Conservation (phyloP, 176 grass and related monocot species). For the Triticum dicoccoides region DNA sequence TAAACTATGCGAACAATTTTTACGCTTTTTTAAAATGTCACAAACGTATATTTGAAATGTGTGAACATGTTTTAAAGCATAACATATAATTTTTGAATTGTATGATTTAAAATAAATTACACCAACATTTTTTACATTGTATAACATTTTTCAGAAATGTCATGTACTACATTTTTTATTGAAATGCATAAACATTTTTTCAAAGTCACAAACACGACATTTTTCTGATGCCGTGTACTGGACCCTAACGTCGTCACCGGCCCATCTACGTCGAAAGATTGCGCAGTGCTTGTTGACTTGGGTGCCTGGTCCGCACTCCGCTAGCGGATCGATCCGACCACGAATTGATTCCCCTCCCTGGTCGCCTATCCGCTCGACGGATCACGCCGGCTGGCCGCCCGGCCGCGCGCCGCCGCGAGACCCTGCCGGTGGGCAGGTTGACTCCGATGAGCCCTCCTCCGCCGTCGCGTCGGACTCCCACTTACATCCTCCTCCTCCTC, state of each 20-base stretch:
- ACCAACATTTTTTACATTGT: too few relatives aligned
- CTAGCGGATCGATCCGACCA: slow-evolving; percentile 6
- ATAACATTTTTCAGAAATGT: too few relatives aligned
- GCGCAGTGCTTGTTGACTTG: slow-evolving; percentile 14
- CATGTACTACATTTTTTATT: too few relatives aligned
- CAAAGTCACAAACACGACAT: too few relatives aligned
- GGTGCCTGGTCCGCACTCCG: not conserved
- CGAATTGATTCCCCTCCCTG: not conserved
- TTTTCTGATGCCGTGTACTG: too few relatives aligned
- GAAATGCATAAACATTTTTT: too few relatives aligned
- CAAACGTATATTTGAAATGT: too few relatives aligned
- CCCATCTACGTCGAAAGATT: not conserved
- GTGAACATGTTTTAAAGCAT: too few relatives aligned
- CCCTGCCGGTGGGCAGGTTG: slow-evolving; percentile 1
- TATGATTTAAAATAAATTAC: too few relatives aligned
- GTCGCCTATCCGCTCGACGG: not conserved
- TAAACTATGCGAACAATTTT: too few relatives aligned
- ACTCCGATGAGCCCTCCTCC: slow-evolving; percentile 15
- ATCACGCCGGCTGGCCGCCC: not conserved
- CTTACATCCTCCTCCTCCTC: not conserved
- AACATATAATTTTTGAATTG: too few relatives aligned
- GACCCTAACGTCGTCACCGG: not conserved
- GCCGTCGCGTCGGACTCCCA: not conserved
- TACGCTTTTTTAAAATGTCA: too few relatives aligned
- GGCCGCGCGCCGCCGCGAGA: not conserved